These are phyloP conservation scores for Nicotiana knightiana DNA, from an alignment of 257 asterid species.

Conservation along the genomic window DNA sequence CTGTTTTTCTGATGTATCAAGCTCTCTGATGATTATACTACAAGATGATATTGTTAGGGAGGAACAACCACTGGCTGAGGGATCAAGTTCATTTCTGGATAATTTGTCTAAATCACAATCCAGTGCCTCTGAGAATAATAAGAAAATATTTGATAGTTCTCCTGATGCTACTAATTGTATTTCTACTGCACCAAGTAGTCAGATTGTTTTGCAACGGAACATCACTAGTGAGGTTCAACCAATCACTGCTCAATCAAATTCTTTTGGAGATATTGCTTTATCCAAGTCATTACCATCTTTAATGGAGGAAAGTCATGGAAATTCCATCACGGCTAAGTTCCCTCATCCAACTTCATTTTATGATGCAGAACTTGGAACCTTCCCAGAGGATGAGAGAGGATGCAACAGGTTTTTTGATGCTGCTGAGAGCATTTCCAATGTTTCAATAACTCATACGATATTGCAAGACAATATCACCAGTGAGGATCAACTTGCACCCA, in stretches of 20 bases:
- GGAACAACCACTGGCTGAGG: background rate
- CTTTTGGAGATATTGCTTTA: conserved; percentile 1
- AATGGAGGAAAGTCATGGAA: background rate
- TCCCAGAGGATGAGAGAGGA: background rate
- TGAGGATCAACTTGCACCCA: background rate
- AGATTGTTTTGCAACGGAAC: background rate
- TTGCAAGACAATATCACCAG: conserved; percentile 1
- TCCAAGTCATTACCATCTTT: background rate
- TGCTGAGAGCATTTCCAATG: conserved; percentile 1
- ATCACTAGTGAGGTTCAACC: background rate
- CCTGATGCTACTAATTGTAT: background rate
- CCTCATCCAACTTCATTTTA: conserved; percentile 15
- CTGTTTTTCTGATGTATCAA: background rate
- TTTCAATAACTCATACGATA: background rate
- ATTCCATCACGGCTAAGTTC: background rate
- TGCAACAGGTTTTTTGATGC: conserved; percentile 18
- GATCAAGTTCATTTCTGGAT: background rate
- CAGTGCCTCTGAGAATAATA: background rate
- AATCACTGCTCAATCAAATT: background rate
- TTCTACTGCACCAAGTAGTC: conserved; percentile 1
- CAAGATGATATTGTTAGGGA: conserved; percentile 2
- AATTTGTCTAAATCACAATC: background rate
- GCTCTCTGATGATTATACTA: background rate
- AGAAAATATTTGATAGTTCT: background rate
- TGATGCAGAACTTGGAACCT: conserved; percentile 17